These are phyloP conservation scores for Zanthoxylum bungeanum DNA, from an alignment of 345 rosid genomes.

Conservation along the genomic window DNA sequence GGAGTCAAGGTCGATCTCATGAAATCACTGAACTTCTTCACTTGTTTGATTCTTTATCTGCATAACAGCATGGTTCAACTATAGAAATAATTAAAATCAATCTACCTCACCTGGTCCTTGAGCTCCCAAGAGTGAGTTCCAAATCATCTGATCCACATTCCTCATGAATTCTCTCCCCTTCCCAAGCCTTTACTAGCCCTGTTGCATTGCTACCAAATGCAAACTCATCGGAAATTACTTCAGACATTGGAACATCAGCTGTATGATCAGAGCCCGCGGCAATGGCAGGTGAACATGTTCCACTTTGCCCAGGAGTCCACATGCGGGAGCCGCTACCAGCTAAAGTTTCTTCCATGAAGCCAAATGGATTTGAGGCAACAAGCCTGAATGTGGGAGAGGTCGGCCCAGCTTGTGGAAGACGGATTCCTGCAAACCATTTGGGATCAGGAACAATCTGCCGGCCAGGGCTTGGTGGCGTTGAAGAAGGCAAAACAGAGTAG, in stretches of 20 bases:
- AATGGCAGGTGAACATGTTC: constrained; percentile 93
- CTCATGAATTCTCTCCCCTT: constrained; percentile 97
- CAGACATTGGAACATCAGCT: constrained; percentile 81
- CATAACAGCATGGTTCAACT: constrained; percentile 1
- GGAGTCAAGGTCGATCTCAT: constrained; percentile 2
- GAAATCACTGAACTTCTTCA: neutral
- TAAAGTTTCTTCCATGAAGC: constrained; percentile 57
- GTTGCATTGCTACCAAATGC: constrained; percentile 71
- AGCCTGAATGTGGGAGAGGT: constrained; percentile 94
- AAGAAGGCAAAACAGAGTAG: constrained; percentile 56
- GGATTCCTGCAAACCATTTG: constrained; percentile 82
- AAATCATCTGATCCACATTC: constrained; percentile 93
- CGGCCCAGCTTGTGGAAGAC: constrained; percentile 65
- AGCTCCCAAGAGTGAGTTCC: constrained; percentile 94
- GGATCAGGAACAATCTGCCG: constrained; percentile 75
- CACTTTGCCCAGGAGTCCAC: constrained; percentile 98
- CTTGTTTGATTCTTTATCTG: neutral
- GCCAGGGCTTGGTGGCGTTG: constrained; percentile 97
- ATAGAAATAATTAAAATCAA: neutral
- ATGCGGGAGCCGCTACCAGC: constrained; percentile 71
- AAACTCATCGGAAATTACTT: constrained; percentile 69
- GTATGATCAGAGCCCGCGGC: constrained; percentile 69
- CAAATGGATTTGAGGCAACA: constrained; percentile 71
- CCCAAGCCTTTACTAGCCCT: constrained; percentile 95
- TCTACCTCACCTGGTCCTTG: constrained; percentile 55